phyloP scores from a whole-genome alignment of 139 green algal species.

The Penium margaritaceum region DNA sequence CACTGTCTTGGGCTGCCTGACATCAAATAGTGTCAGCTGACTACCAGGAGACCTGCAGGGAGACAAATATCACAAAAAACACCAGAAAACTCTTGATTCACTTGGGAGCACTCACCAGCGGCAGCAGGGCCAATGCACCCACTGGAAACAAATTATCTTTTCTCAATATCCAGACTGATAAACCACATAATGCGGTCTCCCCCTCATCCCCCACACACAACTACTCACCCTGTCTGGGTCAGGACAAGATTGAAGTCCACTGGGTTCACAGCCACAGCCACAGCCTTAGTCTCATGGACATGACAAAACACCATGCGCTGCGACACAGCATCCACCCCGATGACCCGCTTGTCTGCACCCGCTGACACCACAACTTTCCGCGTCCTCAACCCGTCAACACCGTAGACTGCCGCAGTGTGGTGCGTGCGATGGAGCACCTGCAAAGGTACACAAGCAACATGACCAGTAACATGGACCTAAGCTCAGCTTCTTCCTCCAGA shows the following conservation, averaged over 20 bases:
- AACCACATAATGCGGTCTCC: too few species aligned
- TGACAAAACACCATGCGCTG: background rate
- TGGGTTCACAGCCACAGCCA: conserved; percentile 7
- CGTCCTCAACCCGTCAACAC: conserved; percentile 6
- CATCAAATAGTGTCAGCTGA: conserved; percentile 26
- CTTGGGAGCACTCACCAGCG: too few species aligned
- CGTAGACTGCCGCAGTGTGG: conserved; percentile 20
- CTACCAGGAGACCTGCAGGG: conserved; percentile 20
- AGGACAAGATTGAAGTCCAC: conserved; percentile 20
- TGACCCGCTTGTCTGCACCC: conserved; percentile 26
- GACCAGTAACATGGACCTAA: too few species aligned
- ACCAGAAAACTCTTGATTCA: too few species aligned
- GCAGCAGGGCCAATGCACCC: too few species aligned
- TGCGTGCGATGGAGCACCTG: conserved; percentile 15
- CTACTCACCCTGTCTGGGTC: conserved; percentile 25
- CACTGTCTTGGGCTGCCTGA: conserved; percentile 5
- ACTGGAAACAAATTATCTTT: too few species aligned
- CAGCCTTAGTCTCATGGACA: conserved; percentile 23
- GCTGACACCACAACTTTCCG: conserved; percentile 12
- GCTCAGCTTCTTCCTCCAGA: too few species aligned
- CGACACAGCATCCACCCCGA: background rate
- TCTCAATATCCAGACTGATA: too few species aligned
- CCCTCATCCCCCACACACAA: too few species aligned
- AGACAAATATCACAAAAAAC: too few species aligned
- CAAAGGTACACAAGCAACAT: too few species aligned